phyloP scores from a whole-genome alignment of 768 basidiomycete species.

The Nidularia sp. region DNA sequence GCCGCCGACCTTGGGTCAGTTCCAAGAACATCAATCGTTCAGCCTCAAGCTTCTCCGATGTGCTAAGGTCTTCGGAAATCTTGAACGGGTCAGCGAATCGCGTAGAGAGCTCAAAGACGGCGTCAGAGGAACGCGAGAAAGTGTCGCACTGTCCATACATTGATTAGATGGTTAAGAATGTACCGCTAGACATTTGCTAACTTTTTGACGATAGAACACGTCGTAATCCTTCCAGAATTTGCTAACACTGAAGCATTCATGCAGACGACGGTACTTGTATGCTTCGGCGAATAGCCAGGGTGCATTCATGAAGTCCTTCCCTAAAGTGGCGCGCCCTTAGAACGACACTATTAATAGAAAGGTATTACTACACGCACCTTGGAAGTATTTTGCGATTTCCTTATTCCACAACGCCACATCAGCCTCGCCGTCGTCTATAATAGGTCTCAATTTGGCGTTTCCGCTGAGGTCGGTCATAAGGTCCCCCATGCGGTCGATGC shows the following conservation, averaged over 20 bases:
- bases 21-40: slow-evolving; percentile 88
- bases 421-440: slow-evolving; percentile 86
- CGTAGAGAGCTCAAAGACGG: slow-evolving; percentile 91
- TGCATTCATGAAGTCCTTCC: slow-evolving; percentile 92
- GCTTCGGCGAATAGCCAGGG: slow-evolving; percentile 97
- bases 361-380: slow-evolving; percentile 44
- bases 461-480: slow-evolving; percentile 85
- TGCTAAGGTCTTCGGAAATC: slow-evolving; percentile 47
- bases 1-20: slow-evolving; percentile 73
- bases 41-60: slow-evolving; percentile 59
- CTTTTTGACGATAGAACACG: slow-evolving; percentile 94
- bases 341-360: neutral
- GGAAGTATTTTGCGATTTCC: slow-evolving; percentile 92
- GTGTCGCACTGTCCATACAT: slow-evolving; percentile 70
- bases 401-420: slow-evolving; percentile 97
- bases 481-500: slow-evolving; percentile 85
- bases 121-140: slow-evolving; percentile 87
- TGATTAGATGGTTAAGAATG: slow-evolving; percentile 3
- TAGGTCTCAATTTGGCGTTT: slow-evolving; percentile 80
- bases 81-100: slow-evolving; percentile 87
- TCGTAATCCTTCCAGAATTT: slow-evolving; percentile 90
- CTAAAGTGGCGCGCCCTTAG: slow-evolving; percentile 22
- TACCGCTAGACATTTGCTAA: slow-evolving; percentile 11
- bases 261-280: slow-evolving; percentile 87
- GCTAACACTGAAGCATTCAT: slow-evolving; percentile 90